A percentile compares a stretch with the other conserved stretches of the same genome.
These are phyloP conservation scores for Talaromyces sp. DNA, from an alignment of 2,329 filamentous ascomycete genomes.

Conservation along the genomic window DNA sequence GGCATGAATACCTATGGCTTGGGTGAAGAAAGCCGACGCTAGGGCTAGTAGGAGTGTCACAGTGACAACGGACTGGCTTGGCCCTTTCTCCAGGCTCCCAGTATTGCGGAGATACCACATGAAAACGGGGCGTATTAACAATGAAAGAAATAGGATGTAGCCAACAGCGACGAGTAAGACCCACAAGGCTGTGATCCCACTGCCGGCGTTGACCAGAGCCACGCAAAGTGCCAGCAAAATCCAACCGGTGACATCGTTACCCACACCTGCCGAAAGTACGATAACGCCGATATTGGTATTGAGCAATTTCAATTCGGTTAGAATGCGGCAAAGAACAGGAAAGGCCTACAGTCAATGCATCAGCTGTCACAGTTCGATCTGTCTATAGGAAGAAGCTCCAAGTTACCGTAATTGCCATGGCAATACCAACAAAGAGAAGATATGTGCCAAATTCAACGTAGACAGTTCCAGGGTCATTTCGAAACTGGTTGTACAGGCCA, in stretches of 20 bases:
- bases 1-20: slow-evolving; percentile 85
- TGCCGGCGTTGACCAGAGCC: slow-evolving; percentile 82
- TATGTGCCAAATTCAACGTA: slow-evolving; percentile 59
- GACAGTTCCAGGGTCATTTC: slow-evolving; percentile 51
- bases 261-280: slow-evolving; percentile 82
- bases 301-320: slow-evolving; percentile 85
- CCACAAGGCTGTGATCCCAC: slow-evolving; percentile 76
- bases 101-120: slow-evolving; percentile 68
- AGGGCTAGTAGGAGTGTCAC: slow-evolving; percentile 77
- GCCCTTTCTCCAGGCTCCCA: slow-evolving; percentile 79
- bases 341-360: slow-evolving; percentile 52
- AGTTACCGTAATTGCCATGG: slow-evolving; percentile 80
- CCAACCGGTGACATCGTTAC: slow-evolving; percentile 90
- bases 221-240: slow-evolving; percentile 89
- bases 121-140: slow-evolving; percentile 68
- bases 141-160: slow-evolving; percentile 72
- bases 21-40: slow-evolving; percentile 78
- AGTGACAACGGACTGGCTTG: slow-evolving; percentile 77
- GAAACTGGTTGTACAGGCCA: slow-evolving; percentile 74
- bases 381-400: neutral
- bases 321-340: slow-evolving; percentile 86
- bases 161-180: slow-evolving; percentile 72
- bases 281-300: slow-evolving; percentile 80
- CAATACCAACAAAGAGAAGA: slow-evolving; percentile 82
- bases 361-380: neutral